A percentile compares a stretch with the other conserved stretches of the same genome.
Evolutionary conservation across 78 protist genomes (phyloP).

Genomic region (Speleostelium caveatum): DNA sequence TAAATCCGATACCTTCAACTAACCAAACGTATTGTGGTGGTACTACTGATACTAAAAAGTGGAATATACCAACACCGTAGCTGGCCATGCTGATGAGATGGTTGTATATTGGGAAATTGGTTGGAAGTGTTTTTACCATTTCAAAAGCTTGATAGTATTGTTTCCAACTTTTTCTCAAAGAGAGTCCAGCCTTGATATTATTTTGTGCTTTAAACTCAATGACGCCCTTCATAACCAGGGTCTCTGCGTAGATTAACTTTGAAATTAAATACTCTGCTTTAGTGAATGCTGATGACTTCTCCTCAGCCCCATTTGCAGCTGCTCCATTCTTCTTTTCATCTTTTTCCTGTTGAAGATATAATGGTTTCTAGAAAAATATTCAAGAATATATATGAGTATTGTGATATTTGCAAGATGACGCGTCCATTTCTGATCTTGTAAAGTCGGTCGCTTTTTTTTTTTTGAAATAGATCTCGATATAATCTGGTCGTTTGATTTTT

Average conservation of each 20-base stretch:
- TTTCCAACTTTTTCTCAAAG: constrained; percentile 60
- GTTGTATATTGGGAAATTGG: constrained; percentile 53
- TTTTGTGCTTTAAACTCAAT: constrained; percentile 76
- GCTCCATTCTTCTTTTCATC: constrained; percentile 44
- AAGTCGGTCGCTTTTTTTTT: no score
- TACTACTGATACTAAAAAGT: constrained; percentile 54
- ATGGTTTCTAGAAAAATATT: constrained; percentile 24
- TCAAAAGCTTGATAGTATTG: constrained; percentile 65
- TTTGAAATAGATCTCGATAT: background rate
- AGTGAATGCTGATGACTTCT: background rate
- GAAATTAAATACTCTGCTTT: constrained; percentile 67
- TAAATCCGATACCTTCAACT: constrained; percentile 72
- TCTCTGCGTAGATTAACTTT: constrained; percentile 58
- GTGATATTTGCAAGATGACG: no score
- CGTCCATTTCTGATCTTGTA: no score
- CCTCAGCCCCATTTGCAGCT: constrained; percentile 10
- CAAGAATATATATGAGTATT: no score
- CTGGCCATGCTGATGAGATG: constrained; percentile 18
- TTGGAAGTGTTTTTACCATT: constrained; percentile 11
- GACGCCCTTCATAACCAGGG: constrained; percentile 71
- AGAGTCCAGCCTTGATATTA: constrained; percentile 49
- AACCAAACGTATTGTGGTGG: constrained; percentile 75
- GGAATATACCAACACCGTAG: constrained; percentile 74
- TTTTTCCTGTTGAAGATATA: constrained; percentile 63
- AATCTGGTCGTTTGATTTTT: background rate